phyloP scores from a whole-genome alignment of 2,329 filamentous ascomycete species.

The Cladophialophora chaetospira region DNA sequence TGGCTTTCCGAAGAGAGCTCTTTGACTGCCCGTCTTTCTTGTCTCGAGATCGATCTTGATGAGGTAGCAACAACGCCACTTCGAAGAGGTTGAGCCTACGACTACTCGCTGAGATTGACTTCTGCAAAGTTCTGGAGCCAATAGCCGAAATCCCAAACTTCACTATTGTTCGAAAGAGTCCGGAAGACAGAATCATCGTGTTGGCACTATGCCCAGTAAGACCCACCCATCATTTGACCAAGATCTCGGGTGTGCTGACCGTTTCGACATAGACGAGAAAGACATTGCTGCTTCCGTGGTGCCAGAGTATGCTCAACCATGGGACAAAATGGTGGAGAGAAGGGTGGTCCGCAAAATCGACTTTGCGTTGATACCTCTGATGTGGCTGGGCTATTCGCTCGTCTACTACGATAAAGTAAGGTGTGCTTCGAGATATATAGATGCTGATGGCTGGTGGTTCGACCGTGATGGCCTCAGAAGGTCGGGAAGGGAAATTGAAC shows the following conservation, averaged over 20 bases:
- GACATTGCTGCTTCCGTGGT: slow-evolving; percentile 63
- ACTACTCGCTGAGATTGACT: neutral
- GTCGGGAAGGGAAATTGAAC: no score
- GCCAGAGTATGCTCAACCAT: slow-evolving; percentile 55
- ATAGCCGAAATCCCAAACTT: neutral
- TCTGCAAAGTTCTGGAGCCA: neutral
- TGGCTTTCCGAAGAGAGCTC: neutral
- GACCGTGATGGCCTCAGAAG: no score
- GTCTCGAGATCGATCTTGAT: neutral
- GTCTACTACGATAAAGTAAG: slow-evolving; percentile 69
- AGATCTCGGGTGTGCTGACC: neutral
- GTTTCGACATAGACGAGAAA: slow-evolving; percentile 40
- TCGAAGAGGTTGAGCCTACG: neutral
- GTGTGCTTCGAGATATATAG: no score
- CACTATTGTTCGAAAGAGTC: neutral
- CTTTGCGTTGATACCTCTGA: slow-evolving; percentile 66
- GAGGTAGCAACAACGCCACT: neutral
- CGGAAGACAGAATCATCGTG: neutral
- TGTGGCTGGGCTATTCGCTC: slow-evolving; percentile 66
- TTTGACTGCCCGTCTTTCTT: neutral
- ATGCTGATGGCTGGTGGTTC: no score
- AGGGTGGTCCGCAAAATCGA: slow-evolving; percentile 68
- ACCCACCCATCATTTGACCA: neutral
- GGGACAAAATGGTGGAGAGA: slow-evolving; percentile 58
- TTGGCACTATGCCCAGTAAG: neutral